phyloP scores from a whole-genome alignment of 2,329 filamentous ascomycete species.

The Sclerotinia borealis region DNA sequence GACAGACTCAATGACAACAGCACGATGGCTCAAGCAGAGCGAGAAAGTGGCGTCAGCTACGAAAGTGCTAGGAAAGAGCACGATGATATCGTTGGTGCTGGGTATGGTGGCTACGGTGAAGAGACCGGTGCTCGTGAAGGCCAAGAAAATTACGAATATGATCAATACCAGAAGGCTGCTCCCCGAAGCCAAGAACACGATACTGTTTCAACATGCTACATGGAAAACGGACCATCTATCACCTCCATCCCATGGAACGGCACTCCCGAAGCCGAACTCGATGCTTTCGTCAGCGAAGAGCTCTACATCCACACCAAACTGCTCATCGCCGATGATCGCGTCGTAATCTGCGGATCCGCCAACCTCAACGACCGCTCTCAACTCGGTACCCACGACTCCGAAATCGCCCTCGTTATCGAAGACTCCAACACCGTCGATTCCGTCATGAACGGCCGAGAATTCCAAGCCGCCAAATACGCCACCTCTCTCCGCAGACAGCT shows the following conservation, averaged over 20 bases:
- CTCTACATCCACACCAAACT: slow-evolving; percentile 62
- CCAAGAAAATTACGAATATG: slow-evolving; percentile 32
- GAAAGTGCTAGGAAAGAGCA: slow-evolving; percentile 59
- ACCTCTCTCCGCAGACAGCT: slow-evolving; percentile 76
- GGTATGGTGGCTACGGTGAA: slow-evolving; percentile 37
- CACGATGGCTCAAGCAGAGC: slow-evolving; percentile 55
- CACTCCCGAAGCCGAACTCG: slow-evolving; percentile 48
- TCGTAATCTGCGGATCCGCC: slow-evolving; percentile 72
- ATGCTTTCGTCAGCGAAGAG: slow-evolving; percentile 57
- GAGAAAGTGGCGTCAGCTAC: slow-evolving; percentile 60
- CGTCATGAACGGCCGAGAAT: slow-evolving; percentile 67
- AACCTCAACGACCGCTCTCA: slow-evolving; percentile 62
- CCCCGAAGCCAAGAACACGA: slow-evolving; percentile 59
- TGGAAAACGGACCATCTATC: slow-evolving; percentile 70
- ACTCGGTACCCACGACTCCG: slow-evolving; percentile 76
- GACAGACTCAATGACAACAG: slow-evolving; percentile 71
- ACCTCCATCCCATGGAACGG: slow-evolving; percentile 51
- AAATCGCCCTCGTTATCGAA: slow-evolving; percentile 85
- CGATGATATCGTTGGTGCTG: slow-evolving; percentile 50
- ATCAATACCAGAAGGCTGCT: slow-evolving; percentile 65
- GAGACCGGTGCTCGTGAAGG: slow-evolving; percentile 33
- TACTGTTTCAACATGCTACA: slow-evolving; percentile 73
- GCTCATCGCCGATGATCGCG: slow-evolving; percentile 73
- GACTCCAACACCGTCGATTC: slow-evolving; percentile 66
- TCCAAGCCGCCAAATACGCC: slow-evolving; percentile 68